Evolutionary conservation across 1,284 basidiomycete species (phyloP), one percentile per base, ranked within the genome.

Genomic region (Microbotryum silenes-acaulis): DNA sequence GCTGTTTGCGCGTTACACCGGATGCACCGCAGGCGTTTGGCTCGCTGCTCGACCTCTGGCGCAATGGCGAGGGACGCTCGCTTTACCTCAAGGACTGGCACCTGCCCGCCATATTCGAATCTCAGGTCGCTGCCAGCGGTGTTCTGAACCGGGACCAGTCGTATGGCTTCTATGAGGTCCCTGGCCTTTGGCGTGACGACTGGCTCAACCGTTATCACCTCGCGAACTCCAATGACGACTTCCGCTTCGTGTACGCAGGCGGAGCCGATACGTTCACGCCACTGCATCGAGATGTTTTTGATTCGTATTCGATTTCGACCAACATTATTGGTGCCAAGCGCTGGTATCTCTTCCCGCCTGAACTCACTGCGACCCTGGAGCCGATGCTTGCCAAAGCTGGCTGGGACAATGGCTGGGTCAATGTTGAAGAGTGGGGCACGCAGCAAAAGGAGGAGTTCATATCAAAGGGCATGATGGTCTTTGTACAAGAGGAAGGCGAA

Each of bases 1-100:
- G 14, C 12, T 42, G 14, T 42, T 10, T 42, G 37, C 12, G 37
- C 37, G 12, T 18, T 4, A 18, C 37, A 9, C 31, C 7, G 12
- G 37, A 42, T 12, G 37, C 37, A 42, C 37, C 37, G 14, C 6
- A 14, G n/a, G 67, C 67, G 0, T 69, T 81, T 1, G 63, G 65
- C 5, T 73, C 77, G 2, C 75, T 80, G 1, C 61, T 79, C 2
- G 74, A 75, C 27, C 54, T 74, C 0, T 80, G 79, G 79, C 67
- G 72, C 31, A 31, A 23, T 0, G 75, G 71, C 0, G 31, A 60
- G 14, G 72, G 72, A 0, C 54, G 66, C 0, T 66, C 65, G 9
- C 61, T 79, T 12, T 83, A 83, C 71, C 77, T 81, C 59, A 82
- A 82, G 64, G 81, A 83, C 66, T 82, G 81, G 81, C 81, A 83